Evolutionary conservation across 2,329 filamentous ascomycete genomes (phyloP).

Genomic region (Talaromyces sp.): DNA sequence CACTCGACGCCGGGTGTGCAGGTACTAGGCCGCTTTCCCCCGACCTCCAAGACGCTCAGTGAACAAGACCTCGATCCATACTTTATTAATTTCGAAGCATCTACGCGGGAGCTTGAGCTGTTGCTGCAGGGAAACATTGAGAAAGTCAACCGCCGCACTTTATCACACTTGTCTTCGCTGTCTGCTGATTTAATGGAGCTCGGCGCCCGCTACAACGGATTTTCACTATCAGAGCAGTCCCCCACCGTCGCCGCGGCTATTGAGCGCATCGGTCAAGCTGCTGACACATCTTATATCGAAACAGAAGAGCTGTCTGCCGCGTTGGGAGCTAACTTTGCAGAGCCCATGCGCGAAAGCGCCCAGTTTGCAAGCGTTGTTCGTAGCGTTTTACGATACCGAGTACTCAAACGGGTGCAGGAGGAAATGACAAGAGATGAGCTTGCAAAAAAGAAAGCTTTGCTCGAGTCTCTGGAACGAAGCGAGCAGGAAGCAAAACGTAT

Average conservation of each 20-base stretch:
- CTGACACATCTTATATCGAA: conserved; percentile 92
- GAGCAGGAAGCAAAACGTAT: conserved; percentile 90
- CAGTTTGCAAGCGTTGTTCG: conserved; percentile 95
- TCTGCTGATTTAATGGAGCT: conserved; percentile 88
- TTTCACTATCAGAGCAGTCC: conserved; percentile 89
- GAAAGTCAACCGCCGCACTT: conserved; percentile 86
- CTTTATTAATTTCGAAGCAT: conserved; percentile 88
- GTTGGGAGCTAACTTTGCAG: conserved; percentile 89
- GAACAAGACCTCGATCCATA: conserved; percentile 95
- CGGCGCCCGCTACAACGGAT: conserved; percentile 93
- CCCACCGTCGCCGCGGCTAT: conserved; percentile 87
- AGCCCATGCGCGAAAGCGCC: conserved; percentile 95
- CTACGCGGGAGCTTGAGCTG: conserved; percentile 85
- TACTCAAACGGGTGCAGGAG: conserved; percentile 92
- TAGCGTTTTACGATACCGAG: conserved; percentile 80
- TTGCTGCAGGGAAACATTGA: conserved; percentile 91
- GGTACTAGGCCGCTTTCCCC: conserved; percentile 76
- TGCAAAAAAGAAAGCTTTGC: conserved; percentile 74
- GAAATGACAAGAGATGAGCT: conserved; percentile 96
- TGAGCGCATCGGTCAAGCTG: conserved; percentile 89
- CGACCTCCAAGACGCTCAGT: conserved; percentile 68
- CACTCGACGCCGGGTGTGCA: conserved; percentile 51
- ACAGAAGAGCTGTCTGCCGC: conserved; percentile 86
- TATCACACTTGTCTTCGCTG: conserved; percentile 79
- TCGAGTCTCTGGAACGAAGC: conserved; percentile 88